A percentile compares a stretch with the other conserved stretches of the same genome.
Evolutionary conservation across 768 basidiomycete genomes (phyloP).

Genomic region (Lactifluus rugatus): DNA sequence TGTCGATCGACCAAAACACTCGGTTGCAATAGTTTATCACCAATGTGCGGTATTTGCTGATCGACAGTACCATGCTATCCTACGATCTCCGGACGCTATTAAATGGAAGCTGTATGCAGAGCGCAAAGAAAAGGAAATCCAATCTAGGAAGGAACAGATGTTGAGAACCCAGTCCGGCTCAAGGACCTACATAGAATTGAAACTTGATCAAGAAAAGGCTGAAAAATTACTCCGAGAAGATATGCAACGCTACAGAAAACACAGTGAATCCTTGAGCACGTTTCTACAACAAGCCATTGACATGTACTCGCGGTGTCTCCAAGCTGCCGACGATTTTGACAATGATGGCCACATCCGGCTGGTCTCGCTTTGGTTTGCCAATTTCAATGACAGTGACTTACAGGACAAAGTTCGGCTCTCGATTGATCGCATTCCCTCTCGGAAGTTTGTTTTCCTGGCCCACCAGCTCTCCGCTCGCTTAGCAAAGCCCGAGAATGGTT

Average conservation of each 20-base stretch:
- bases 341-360: conserved; percentile 71
- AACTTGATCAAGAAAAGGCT: conserved; percentile 35
- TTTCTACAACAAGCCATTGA: conserved; percentile 70
- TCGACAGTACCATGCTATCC: conserved; percentile 65
- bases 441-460: conserved; percentile 84
- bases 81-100: conserved; percentile 58
- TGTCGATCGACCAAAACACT: conserved; percentile 11
- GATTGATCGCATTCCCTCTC: conserved; percentile 59
- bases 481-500: conserved; percentile 32
- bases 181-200: conserved; percentile 24
- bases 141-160: conserved; percentile 35
- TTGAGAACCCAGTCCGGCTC: conserved; percentile 20
- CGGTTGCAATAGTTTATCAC: conserved; percentile 52
- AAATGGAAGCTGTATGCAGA: conserved; percentile 64
- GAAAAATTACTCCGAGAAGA: conserved; percentile 46
- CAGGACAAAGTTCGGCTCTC: conserved; percentile 36
- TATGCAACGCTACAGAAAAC: conserved; percentile 32
- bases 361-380: conserved; percentile 86
- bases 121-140: conserved; percentile 64
- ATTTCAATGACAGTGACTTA: conserved; percentile 52
- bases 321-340: conserved; percentile 61
- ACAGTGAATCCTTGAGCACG: conserved; percentile 36
- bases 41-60: conserved; percentile 88
- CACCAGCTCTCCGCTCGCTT: conserved; percentile 93
- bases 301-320: conserved; percentile 78